A percentile compares a stretch with the other conserved stretches of the same genome.
Evolutionary conservation across 768 basidiomycete species (phyloP).

Genomic region (Leccinum subgranulosum): DNA sequence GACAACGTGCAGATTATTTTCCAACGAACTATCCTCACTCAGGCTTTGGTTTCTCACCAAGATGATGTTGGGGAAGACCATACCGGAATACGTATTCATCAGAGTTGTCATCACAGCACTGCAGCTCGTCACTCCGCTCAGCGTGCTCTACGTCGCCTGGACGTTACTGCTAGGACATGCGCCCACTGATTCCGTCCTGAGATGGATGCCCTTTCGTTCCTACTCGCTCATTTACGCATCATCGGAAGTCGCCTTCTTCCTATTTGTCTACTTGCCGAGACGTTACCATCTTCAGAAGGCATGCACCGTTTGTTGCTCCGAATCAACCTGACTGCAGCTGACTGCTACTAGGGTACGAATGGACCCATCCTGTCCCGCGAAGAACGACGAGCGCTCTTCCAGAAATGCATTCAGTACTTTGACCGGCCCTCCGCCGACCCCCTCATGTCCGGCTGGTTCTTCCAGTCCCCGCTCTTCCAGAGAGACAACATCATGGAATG

Average conservation of each 20-base stretch:
- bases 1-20: not conserved
- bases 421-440: slow-evolving; percentile 27
- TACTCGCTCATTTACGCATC: slow-evolving; percentile 33
- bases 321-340: not conserved
- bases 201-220: slow-evolving; percentile 5
- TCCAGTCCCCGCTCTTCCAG: slow-evolving; percentile 31
- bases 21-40: not conserved
- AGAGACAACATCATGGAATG: slow-evolving; percentile 54
- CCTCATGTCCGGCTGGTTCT: slow-evolving; percentile 51
- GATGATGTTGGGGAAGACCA: slow-evolving; percentile 45
- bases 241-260: slow-evolving; percentile 48
- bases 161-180: slow-evolving; percentile 10
- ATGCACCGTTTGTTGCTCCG: not conserved
- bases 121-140: slow-evolving; percentile 44
- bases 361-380: slow-evolving; percentile 35
- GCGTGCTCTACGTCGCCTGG: slow-evolving; percentile 37
- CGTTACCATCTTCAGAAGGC: slow-evolving; percentile 45
- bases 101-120: slow-evolving; percentile 36
- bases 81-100: slow-evolving; percentile 48
- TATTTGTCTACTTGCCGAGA: slow-evolving; percentile 48
- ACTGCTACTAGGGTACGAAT: slow-evolving; percentile 33
- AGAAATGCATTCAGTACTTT: slow-evolving; percentile 38
- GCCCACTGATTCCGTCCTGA: not conserved
- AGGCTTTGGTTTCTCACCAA: not conserved
- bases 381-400: slow-evolving; percentile 47